These are phyloP conservation scores for Cyberlindnera mycetangii DNA, from an alignment of 805 yeast species.

Conservation along the genomic window DNA sequence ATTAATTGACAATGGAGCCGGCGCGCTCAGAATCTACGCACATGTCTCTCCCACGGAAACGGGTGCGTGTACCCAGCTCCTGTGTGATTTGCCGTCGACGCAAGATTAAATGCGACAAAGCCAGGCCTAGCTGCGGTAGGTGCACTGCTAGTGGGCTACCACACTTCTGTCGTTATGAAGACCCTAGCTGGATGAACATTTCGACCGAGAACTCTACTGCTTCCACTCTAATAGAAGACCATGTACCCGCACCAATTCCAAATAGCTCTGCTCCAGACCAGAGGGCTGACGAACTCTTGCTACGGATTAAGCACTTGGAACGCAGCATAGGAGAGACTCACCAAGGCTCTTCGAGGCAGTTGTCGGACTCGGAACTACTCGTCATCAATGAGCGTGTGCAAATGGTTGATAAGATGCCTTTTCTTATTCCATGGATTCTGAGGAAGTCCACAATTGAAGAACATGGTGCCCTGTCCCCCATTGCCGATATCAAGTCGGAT, in stretches of 20 bases:
- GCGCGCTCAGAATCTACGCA: too few relatives aligned
- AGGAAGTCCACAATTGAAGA: conserved; percentile 40
- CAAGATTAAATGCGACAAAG: conserved; percentile 45
- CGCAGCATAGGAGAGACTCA: too few relatives aligned
- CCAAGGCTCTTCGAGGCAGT: too few relatives aligned
- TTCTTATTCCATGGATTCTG: conserved; percentile 29
- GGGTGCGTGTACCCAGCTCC: conserved; percentile 39
- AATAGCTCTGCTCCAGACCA: background rate
- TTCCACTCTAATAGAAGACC: background rate
- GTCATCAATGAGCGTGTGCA: conserved; percentile 37
- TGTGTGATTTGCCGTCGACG: conserved; percentile 46
- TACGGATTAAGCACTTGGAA: background rate
- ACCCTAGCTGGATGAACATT: conserved; percentile 10
- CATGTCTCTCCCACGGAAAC: conserved; percentile 2
- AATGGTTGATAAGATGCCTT: conserved; percentile 41
- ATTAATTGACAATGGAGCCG: background rate
- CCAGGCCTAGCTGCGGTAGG: conserved; percentile 51
- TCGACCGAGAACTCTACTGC: background rate
- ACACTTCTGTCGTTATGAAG: conserved; percentile 10
- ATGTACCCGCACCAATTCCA: background rate
- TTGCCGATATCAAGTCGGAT: conserved; percentile 46
- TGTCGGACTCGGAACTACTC: background rate
- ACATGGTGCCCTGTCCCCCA: conserved; percentile 52
- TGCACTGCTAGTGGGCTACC: conserved; percentile 54
- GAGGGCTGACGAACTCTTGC: background rate